These are phyloP conservation scores for Erucastrum elatum DNA, from an alignment of 345 rosid species.

Conservation along the genomic window DNA sequence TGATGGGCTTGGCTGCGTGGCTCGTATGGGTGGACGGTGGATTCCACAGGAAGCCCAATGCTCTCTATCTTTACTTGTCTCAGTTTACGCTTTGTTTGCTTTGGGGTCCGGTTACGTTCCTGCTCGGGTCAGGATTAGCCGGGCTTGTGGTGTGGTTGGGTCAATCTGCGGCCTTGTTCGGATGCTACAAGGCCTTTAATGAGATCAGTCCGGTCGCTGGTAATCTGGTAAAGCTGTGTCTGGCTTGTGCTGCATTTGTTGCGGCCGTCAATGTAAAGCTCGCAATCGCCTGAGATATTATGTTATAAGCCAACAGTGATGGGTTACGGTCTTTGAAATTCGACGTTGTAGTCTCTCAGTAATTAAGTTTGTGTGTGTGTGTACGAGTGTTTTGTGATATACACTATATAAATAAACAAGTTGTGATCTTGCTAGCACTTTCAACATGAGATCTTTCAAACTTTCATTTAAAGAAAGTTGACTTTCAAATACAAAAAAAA, in stretches of 20 bases:
- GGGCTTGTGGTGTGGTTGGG: slow-evolving; percentile 54
- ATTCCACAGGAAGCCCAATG: slow-evolving; percentile 59
- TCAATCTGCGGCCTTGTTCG: slow-evolving; percentile 48
- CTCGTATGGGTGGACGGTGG: slow-evolving; percentile 92
- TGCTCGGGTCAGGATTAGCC: slow-evolving; percentile 45
- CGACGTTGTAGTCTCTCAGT: slow-evolving; percentile 16
- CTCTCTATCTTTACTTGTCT: slow-evolving; percentile 56
- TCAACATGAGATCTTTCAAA: background rate
- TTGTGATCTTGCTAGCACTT: background rate
- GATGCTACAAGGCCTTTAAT: slow-evolving; percentile 57
- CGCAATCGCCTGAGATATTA: slow-evolving; percentile 3
- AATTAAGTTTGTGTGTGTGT: background rate
- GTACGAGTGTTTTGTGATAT: slow-evolving; percentile 10
- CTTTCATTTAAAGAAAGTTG: background rate
- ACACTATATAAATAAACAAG: slow-evolving; percentile 1
- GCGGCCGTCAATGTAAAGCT: slow-evolving; percentile 65
- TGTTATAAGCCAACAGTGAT: background rate
- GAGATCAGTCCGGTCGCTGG: slow-evolving; percentile 67
- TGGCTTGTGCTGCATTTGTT: slow-evolving; percentile 72
- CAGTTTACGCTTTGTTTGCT: slow-evolving; percentile 52
- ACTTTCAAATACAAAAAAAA: background rate
- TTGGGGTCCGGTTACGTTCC: slow-evolving; percentile 60
- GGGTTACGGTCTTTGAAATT: slow-evolving; percentile 2
- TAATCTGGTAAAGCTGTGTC: slow-evolving; percentile 68
- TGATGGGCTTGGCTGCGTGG: slow-evolving; percentile 87